Conservation (phyloP, 1,139 yeast genomes). For the Spathaspora sp. region DNA sequence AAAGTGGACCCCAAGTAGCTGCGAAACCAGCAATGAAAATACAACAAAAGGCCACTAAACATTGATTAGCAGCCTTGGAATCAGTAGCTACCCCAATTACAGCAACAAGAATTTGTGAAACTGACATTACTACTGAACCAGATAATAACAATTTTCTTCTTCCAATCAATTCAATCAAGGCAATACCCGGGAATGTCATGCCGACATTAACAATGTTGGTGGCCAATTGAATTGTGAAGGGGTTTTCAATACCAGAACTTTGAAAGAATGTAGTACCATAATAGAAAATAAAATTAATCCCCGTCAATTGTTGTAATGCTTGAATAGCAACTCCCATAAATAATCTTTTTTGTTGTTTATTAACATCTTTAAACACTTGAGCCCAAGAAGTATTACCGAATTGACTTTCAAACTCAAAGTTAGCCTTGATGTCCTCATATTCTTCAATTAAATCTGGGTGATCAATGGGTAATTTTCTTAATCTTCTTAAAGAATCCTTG, state of each 20-base stretch:
- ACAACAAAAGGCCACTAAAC: conserved; percentile 64
- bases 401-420: conserved; percentile 32
- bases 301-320: conserved; percentile 71
- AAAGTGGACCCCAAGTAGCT: conserved; percentile 72
- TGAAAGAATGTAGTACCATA: conserved; percentile 67
- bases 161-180: conserved; percentile 35
- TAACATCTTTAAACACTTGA: conserved; percentile 31
- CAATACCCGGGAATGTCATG: conserved; percentile 37
- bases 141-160: conserved; percentile 36
- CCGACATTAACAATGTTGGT: conserved; percentile 40
- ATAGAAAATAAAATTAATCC: conserved; percentile 70
- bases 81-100: conserved; percentile 58
- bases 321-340: conserved; percentile 33
- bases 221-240: conserved; percentile 35
- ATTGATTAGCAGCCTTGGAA: conserved; percentile 48
- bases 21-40: conserved; percentile 68
- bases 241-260: conserved; percentile 51
- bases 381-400: conserved; percentile 33
- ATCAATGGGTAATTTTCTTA: conserved; percentile 37
- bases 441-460: conserved; percentile 42
- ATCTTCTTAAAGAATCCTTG: conserved; percentile 31
- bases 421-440: conserved; percentile 39
- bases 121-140: conserved; percentile 65
- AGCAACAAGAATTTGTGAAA: conserved; percentile 66
- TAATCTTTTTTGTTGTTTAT: conserved; percentile 37